Base-by-base conservation (phyloP, 2,329 filamentous ascomycete species). In the Fusarium nelsonii region DNA sequence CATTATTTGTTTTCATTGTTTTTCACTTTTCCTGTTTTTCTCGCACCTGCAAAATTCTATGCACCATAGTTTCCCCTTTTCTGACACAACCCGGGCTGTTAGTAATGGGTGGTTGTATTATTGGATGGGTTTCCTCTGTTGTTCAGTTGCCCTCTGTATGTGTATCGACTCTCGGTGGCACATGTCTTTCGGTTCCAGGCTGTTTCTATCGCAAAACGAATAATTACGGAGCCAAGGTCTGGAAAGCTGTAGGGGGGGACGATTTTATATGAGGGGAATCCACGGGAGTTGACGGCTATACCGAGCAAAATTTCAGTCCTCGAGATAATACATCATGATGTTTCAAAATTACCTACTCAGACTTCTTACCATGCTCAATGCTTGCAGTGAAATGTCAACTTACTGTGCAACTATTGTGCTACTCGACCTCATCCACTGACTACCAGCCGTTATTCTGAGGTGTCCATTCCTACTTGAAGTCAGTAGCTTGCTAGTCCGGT, bases 271-370 rank as follows among this genome's bases (percentile, higher is more conserved):
- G 69, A 60, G 51, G 70, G 63, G 58, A 58, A 65, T 66, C 53
- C 58, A 68, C 61, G 66, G 73, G 73, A 72, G 72, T 76, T 76
- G 68, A 75, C 65, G 75, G 75, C 68, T 74, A 75, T 75, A 78
- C 74, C 74, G 74, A 74, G 73, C 72, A 71, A 74, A 73, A 71
- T 63, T 73, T 75, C 74, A 78, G 74, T 74, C 72, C 71, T 74
- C 72, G 69, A 78, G 72, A 77, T 80, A 79, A 80, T 79, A 79
- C 73, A 78, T 70, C 72, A 77, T 74, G 72, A 79, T 78, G 77
- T 77, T 75, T 70, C 66, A 78, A 76, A 58, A 60, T 50, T 58
- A 52, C 41, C 52, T 58, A 52, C 41, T 26, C 58, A 44, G 50
- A 36, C 52, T 58, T 49, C 30, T 49, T 61, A 30, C 5, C 14